Evolutionary conservation across 257 asterid species (phyloP), one percentile per base, ranked within the genome.

Genomic region (Gynochthodes officinalis): DNA sequence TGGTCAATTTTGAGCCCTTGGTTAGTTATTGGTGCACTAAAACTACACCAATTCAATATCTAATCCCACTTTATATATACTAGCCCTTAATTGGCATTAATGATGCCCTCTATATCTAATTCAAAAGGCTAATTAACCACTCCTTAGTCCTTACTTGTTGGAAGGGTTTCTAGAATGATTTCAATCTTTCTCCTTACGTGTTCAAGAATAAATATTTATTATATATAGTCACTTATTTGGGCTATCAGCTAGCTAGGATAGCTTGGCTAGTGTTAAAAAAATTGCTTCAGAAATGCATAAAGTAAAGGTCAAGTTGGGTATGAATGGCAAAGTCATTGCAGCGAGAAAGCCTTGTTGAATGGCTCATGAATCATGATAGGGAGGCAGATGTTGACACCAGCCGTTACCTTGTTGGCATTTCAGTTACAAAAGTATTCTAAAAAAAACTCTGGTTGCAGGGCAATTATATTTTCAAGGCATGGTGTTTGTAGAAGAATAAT

Each of bases 361-460:
- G 73, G 75, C 70, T 77, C 18, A 12, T 52, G 58, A 52, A 64
- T 77, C 18, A 12, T 52, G 58, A 52, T n/a, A 6, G 69, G 73
- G 78, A 70, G 73, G 69, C 82, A 69, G 75, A 73, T 54, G 59
- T 44, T 32, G 76, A 62, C 68, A 71, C 77, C 83, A 75, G 80
- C 83, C 83, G 77, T 75, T 79, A 66, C 72, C 69, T 79, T 71
- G 83, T 65, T 79, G 83, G 80, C 83, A 66, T 58, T 70, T 70
- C 74, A 70, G 83, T 65, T 79, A 46, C 53, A 75, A 72, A 4
- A 65, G 67, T 71, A 39, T 70, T 46, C n/a, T n/a, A n/a, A n/a
- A n/a, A 42, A 74, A 70, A 42, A 7, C 49, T 4, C 30, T 73
- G 16, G 78, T 43, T 43, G 35, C 37, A 27, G 77, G 53, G 78